A percentile compares a stretch with the other conserved stretches of the same genome.
Conservation (phyloP, 116 monocot species). For the Zostera marina region DNA sequence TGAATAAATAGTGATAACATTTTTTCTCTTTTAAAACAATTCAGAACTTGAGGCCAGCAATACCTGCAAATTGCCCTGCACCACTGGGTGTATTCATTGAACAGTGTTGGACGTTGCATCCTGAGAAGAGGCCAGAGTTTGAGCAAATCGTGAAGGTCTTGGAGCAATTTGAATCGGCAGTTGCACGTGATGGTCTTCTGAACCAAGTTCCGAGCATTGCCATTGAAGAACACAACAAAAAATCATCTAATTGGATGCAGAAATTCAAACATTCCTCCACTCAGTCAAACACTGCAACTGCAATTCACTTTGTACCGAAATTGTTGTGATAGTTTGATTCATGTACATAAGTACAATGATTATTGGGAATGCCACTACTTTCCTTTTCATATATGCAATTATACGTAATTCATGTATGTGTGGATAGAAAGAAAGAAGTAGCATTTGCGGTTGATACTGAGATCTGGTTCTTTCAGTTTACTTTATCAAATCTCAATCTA, state of each 20-base stretch:
- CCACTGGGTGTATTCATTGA: slow-evolving; percentile 44
- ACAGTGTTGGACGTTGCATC: slow-evolving; percentile 40
- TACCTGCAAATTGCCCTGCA: slow-evolving; percentile 40
- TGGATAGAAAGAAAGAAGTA: no score
- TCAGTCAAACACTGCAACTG: background rate
- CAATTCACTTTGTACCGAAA: slow-evolving; percentile 5
- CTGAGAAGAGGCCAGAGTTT: slow-evolving; percentile 62
- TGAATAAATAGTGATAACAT: background rate
- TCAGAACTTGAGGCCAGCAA: slow-evolving; percentile 47
- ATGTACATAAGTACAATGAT: no score
- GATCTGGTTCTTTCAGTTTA: no score
- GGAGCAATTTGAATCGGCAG: slow-evolving; percentile 37
- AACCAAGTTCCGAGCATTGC: slow-evolving; percentile 18
- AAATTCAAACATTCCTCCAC: slow-evolving; percentile 28
- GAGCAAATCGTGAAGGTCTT: slow-evolving; percentile 68
- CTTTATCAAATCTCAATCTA: no score
- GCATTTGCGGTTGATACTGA: no score
- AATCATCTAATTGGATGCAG: slow-evolving; percentile 31
- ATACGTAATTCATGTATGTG: no score
- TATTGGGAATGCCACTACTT: no score
- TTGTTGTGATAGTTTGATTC: slow-evolving; percentile 10
- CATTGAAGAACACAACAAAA: slow-evolving; percentile 35
- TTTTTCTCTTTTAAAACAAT: background rate
- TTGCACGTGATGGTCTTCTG: slow-evolving; percentile 32
- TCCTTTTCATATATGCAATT: no score